Base-by-base conservation (phyloP, 2,329 filamentous ascomycete genomes). In the Talaromyces sp. region DNA sequence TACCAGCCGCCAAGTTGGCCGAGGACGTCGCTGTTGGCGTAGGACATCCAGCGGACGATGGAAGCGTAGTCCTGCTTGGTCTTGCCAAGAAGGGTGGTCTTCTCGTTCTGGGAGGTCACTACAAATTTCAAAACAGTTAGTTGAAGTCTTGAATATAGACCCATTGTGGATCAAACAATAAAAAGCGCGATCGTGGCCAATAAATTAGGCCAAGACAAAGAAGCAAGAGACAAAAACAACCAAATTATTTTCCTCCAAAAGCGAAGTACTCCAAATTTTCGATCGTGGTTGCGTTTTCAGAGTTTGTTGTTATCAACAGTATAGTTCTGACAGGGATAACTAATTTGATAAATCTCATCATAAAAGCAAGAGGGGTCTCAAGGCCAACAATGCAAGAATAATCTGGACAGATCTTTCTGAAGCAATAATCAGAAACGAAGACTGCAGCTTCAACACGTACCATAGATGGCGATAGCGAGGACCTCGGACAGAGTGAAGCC, bases 11-110 rank as follows among this genome's bases (percentile, higher is more conserved):
- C 87, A 64, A 97, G 79, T 62, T 79, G 75, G 61, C 84, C 75
- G 65, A 96, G 82, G 70, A 97, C 75, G 82, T 99, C 93, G 56
- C 79, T 75, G 86, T 97, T 99, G 85, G 88, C 89, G 80, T 87
- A 97, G 64, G 93, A 97, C 88, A 97, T 87, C 94, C 94, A 99
- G 80, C 89, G 90, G 75, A 99, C 84, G 78, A 99, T 99, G 66
- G 92, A 92, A 69, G 94, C 94, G 79, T 97, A 93, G 86, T 99
- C 94, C 84, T 99, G 93, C 89, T 99, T 99, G 81, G 92, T 99
- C 88, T 97, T 97, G 74, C 94, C 94, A 69, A 99, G 87, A 65
- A 99, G 91, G 67, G 91, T 95, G 70, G 94, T 99, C 89, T 97
- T 97, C 88, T 97, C 94, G 78, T 99, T 99, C 82, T 99, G 94